Evolutionary conservation across 2,329 filamentous ascomycete species (phyloP).

Genomic region (Colletotrichum phormii): DNA sequence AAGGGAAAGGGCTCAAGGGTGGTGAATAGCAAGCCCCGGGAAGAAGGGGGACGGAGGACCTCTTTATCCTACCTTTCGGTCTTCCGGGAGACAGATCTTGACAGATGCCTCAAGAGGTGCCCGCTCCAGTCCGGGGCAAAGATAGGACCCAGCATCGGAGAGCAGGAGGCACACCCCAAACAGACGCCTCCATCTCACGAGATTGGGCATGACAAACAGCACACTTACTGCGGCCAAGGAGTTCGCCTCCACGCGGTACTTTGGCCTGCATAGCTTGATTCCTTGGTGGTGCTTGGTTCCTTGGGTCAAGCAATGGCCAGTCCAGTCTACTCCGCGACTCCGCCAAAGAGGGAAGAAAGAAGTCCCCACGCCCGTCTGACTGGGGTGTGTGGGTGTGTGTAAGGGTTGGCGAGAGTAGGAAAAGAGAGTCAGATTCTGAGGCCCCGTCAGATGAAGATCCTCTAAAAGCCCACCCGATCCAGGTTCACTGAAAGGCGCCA

Average conservation of each 20-base stretch:
- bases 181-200: conserved; percentile 16
- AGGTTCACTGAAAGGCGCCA: conserved; percentile 8
- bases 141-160: not conserved
- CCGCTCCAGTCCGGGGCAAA: not conserved
- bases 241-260: not conserved
- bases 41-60: not conserved
- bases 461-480: not conserved
- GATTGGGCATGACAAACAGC: conserved; percentile 8
- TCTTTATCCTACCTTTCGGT: conserved; percentile 24
- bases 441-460: conserved; percentile 2
- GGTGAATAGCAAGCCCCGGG: not conserved
- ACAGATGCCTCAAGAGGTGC: not conserved
- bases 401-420: not conserved
- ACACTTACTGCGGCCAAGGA: not conserved
- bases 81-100: not conserved
- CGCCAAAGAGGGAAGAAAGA: not conserved
- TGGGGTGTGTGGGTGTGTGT: not conserved
- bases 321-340: not conserved
- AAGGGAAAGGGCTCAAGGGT: not conserved
- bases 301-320: not conserved
- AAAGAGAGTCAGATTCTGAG: not conserved
- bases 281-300: not conserved
- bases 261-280: not conserved
- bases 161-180: not conserved
- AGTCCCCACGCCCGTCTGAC: not conserved